Conservation (phyloP, 371 early-diverging fungal species). For the Lichtheimia ornata region DNA sequence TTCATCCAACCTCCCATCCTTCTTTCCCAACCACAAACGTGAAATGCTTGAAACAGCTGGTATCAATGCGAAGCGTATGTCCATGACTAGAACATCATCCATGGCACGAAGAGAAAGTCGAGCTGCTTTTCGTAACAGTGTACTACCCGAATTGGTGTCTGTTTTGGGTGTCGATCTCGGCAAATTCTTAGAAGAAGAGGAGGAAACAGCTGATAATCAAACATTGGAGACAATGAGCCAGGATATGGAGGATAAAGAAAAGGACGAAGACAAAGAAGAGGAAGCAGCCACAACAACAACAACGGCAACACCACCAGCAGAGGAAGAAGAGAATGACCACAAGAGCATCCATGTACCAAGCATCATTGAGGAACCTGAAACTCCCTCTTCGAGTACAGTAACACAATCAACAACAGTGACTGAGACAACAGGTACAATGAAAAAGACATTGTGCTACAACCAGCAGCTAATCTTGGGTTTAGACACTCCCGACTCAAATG, state of each 20-base stretch:
- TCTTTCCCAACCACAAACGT: constrained; percentile 77
- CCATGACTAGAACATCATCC: constrained; percentile 42
- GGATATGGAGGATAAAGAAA: neutral
- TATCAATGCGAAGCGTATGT: constrained; percentile 49
- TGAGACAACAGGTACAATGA: too few relatives aligned
- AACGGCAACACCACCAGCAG: constrained; percentile 1
- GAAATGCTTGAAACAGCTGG: constrained; percentile 54
- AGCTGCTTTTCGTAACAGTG: constrained; percentile 41
- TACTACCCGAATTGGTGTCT: constrained; percentile 50
- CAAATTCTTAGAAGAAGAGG: constrained; percentile 52
- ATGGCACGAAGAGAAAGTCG: constrained; percentile 20
- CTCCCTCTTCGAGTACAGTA: too few relatives aligned
- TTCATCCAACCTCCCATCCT: constrained; percentile 82
- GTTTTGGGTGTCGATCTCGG: constrained; percentile 52
- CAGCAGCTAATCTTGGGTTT: neutral
- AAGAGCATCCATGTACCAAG: too few relatives aligned
- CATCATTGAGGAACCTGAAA: too few relatives aligned
- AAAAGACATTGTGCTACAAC: constrained; percentile 1
- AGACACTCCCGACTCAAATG: too few relatives aligned
- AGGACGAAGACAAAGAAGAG: constrained; percentile 2
- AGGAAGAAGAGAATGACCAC: neutral
- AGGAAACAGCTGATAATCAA: constrained; percentile 5
- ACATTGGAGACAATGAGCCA: neutral
- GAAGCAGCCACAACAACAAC: neutral
- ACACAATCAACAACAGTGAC: too few relatives aligned